Evolutionary conservation across 2,329 filamentous ascomycete species (phyloP).

Genomic region (Rhinocladiella similis): DNA sequence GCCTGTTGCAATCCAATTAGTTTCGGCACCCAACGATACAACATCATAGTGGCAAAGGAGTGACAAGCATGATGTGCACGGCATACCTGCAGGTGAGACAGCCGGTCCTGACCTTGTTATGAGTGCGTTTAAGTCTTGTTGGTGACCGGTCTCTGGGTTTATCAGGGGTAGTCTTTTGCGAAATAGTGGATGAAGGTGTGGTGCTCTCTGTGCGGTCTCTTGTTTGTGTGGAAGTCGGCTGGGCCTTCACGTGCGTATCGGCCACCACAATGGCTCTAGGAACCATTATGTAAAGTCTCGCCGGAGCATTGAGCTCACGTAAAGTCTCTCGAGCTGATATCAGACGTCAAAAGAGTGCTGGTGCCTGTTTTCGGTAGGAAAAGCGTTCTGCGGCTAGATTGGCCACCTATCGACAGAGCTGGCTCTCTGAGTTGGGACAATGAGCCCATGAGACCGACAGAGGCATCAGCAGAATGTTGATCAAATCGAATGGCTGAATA

Average conservation of each 20-base stretch:
- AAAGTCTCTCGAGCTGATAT: neutral
- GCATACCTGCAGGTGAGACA: conserved; percentile 20
- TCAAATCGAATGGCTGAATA: neutral
- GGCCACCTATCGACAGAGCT: neutral
- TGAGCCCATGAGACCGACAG: neutral
- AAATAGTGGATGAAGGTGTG: neutral
- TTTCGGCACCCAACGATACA: neutral
- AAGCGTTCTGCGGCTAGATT: too few species aligned
- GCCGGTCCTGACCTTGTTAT: conserved; percentile 21
- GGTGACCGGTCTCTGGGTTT: conserved; percentile 9
- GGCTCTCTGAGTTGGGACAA: neutral
- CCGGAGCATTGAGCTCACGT: conserved; percentile 5
- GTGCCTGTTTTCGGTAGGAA: neutral
- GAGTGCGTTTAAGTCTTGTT: conserved; percentile 18
- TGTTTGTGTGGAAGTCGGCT: neutral
- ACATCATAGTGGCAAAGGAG: neutral
- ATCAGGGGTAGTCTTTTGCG: neutral
- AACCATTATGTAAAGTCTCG: conserved; percentile 6
- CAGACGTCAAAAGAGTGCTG: neutral
- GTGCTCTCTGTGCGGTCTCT: neutral
- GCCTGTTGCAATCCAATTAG: conserved; percentile 5
- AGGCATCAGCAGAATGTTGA: neutral
- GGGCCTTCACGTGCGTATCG: conserved; percentile 4
- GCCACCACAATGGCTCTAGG: conserved; percentile 12
- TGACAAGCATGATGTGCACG: neutral